Conservation (phyloP, 1,284 basidiomycete species). For the Cryptococcus sp. region DNA sequence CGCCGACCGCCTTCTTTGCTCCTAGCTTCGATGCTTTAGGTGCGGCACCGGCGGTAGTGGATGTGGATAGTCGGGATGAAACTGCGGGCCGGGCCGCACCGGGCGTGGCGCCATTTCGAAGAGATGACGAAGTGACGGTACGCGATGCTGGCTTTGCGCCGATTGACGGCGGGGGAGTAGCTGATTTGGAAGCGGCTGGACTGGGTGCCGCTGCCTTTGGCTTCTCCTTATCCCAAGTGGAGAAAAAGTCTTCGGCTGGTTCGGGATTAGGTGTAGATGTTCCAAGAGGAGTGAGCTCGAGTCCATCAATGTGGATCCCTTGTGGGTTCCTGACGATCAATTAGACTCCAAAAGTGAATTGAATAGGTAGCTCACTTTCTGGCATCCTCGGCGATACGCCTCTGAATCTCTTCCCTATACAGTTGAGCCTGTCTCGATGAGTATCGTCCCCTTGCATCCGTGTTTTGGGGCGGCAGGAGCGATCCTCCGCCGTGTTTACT, state of each 20-base stretch:
- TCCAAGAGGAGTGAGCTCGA: conserved; percentile 52
- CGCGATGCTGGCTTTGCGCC: conserved; percentile 38
- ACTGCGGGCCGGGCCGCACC: conserved; percentile 56
- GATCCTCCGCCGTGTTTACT: conserved; percentile 73
- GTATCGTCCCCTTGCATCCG: conserved; percentile 86
- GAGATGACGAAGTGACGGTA: conserved; percentile 51
- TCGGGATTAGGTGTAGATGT: conserved; percentile 48
- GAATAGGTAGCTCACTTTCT: conserved; percentile 53
- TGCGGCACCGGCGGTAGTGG: conserved; percentile 31
- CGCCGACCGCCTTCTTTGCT: conserved; percentile 69
- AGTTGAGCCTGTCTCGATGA: conserved; percentile 73
- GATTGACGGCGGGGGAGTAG: conserved; percentile 36
- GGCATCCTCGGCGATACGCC: conserved; percentile 76
- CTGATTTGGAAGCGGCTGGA: conserved; percentile 19
- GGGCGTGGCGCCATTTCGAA: conserved; percentile 46
- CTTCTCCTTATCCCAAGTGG: conserved; percentile 80
- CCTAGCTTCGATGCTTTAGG: conserved; percentile 67
- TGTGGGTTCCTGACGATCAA: conserved; percentile 60
- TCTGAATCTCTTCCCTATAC: conserved; percentile 89
- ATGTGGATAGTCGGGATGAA: conserved; percentile 30
- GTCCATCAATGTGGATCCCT: conserved; percentile 73
- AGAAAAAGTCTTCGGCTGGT: conserved; percentile 86
- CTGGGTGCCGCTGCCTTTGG: conserved; percentile 44
- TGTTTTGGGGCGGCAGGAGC: conserved; percentile 59
- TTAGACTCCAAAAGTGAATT: background rate